These are phyloP conservation scores for Diospyros lotus DNA, from an alignment of 148 eudicot genomes.

Conservation along the genomic window DNA sequence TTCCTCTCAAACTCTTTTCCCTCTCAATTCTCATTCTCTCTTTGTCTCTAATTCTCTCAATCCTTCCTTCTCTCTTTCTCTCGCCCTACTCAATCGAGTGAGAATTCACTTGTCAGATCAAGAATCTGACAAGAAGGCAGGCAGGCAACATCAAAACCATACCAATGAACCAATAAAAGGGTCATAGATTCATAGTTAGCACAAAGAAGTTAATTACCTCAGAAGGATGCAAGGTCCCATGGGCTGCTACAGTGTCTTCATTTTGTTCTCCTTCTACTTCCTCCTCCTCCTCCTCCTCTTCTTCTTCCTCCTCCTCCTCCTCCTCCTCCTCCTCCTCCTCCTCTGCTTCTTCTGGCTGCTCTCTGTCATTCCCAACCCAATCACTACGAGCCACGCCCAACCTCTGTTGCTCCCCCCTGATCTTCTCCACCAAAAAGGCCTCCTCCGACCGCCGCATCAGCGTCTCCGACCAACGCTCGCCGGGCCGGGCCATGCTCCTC, in stretches of 20 bases:
- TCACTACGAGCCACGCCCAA: conserved; percentile 85
- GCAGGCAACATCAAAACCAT: too few relatives aligned
- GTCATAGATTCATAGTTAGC: too few relatives aligned
- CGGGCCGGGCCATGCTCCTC: conserved; percentile 90
- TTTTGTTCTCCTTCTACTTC: neutral
- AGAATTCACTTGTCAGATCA: too few relatives aligned
- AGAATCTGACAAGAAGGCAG: too few relatives aligned
- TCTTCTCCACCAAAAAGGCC: conserved; percentile 74
- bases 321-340: conserved; percentile 50
- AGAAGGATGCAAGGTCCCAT: conserved; percentile 21
- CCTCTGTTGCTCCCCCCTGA: conserved; percentile 86
- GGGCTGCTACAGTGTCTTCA: conserved; percentile 11
- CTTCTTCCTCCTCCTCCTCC: conserved; percentile 39
- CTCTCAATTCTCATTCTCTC: too few relatives aligned
- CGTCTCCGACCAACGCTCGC: conserved; percentile 95
- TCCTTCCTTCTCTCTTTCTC: too few relatives aligned
- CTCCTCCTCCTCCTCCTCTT: conserved; percentile 26
- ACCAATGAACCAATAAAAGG: too few relatives aligned
- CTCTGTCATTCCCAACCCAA: conserved; percentile 79
- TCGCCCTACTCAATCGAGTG: too few relatives aligned
- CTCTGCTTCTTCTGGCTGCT: conserved; percentile 38
- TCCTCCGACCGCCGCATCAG: conserved; percentile 88
- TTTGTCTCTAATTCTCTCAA: too few relatives aligned
- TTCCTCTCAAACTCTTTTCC: too few relatives aligned
- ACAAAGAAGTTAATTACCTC: conserved; percentile 31